Evolutionary conservation across 495 filamentous ascomycete genomes (phyloP), one percentile per base, ranked within the genome.

Genomic region (Penicillium paxilli): DNA sequence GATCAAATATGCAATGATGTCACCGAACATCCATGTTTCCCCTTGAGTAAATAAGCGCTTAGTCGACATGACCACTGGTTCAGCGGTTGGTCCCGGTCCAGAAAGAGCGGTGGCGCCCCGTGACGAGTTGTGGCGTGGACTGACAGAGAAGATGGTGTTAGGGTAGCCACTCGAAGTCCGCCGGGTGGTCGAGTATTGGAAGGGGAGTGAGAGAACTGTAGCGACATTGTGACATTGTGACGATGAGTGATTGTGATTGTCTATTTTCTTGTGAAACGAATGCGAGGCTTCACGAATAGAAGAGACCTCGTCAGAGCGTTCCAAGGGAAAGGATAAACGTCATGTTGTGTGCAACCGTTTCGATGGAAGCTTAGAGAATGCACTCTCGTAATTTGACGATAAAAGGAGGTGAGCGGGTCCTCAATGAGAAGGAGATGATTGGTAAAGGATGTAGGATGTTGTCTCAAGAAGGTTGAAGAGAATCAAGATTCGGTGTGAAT

Each of bases 1-100:
- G 53, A 51, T 45, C 55, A 57, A 51, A 47, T 52, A 65, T 67
- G 63, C 54, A 35, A 65, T 68, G 66, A 68, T 68, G 66, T 68
- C 66, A 68, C 63, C 12, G 45, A 49, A 25, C 30, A 61, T 63
- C 60, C 54, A 40, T 52, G 56, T 22, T 16, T 24, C 56, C 59
- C 62, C 59, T 56, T 41, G 42, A 46, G 46, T 55, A 52, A 56
- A 60, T 41, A 52, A 64, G 42, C 49, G 57, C 53, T 55, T n/a
- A 38, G 17, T 12, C 33, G 16, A 16, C n/a, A 19, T 55, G 58
- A 42, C 44, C 21, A 44, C 28, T 23, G n/a, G n/a, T 51, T 48
- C 45, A 48, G 44, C 48, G 20, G 55, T 46, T 24, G 53, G 35
- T 47, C 21, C 35, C 40, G 25, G 35, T 57, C 11, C 28, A 48